A percentile compares a stretch with the other conserved stretches of the same genome.
Evolutionary conservation across 805 yeast species (phyloP).

Genomic region (Yarrowia yakushimensis): DNA sequence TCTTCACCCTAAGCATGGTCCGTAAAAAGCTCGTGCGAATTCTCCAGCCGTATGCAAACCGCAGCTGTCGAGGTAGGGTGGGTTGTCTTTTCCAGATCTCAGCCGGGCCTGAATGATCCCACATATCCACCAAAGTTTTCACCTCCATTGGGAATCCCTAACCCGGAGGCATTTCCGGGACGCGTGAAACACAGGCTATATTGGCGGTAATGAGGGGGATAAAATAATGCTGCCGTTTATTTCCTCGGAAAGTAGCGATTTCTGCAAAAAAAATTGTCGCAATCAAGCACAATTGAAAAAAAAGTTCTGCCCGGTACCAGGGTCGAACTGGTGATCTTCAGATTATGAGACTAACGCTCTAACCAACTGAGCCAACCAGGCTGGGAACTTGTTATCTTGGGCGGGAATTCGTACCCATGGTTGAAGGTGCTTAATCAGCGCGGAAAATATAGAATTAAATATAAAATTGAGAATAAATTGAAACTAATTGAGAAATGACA

Average conservation of each 20-base stretch:
- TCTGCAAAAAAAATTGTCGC: background rate
- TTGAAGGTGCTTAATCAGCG: no score
- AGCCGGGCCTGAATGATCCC: slow-evolving; percentile 1
- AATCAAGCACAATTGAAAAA: no score
- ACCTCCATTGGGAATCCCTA: slow-evolving; percentile 12
- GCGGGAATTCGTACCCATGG: no score
- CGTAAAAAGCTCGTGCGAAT: background rate
- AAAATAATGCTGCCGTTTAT: background rate
- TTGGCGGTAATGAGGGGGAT: background rate
- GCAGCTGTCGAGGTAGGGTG: background rate
- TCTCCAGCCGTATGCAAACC: background rate
- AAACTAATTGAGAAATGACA: no score
- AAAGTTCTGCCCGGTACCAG: slow-evolving; percentile 12
- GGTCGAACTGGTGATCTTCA: slow-evolving; percentile 24
- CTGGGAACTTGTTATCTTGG: no score
- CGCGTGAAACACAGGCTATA: background rate
- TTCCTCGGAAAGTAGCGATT: no score
- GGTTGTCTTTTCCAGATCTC: background rate
- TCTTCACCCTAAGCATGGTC: slow-evolving; percentile 21
- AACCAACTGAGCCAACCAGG: slow-evolving; percentile 24
- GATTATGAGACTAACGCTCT: slow-evolving; percentile 24
- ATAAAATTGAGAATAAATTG: no score
- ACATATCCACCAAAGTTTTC: slow-evolving; percentile 9
- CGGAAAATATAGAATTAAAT: no score
- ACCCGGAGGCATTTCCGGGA: background rate